Percentiles rank a stretch among this genome's conserved stretches.
Conservation (phyloP, 805 yeast species). For the Candida sakaeoensis region DNA sequence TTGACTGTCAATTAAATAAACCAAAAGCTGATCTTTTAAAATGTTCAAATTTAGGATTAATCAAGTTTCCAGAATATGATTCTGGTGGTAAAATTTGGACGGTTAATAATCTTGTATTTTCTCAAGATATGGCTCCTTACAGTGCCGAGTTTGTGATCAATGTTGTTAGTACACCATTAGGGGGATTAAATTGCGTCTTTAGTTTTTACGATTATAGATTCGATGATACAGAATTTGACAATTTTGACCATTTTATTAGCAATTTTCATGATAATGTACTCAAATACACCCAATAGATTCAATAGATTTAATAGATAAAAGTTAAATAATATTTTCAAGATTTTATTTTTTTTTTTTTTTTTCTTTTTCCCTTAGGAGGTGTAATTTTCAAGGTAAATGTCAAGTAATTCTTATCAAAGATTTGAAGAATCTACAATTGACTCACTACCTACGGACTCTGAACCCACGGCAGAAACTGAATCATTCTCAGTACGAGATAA, state of each 20-base stretch:
- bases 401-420: constrained; percentile 1
- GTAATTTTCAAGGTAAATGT: background rate
- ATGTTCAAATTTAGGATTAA: constrained; percentile 34
- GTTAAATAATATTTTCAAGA: too few species aligned
- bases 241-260: constrained; percentile 21
- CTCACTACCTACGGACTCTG: background rate
- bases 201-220: constrained; percentile 26
- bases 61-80: constrained; percentile 18
- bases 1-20: constrained; percentile 19
- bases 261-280: constrained; percentile 18
- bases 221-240: constrained; percentile 19
- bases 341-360: constrained; percentile 5
- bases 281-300: constrained; percentile 4
- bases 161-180: constrained; percentile 25
- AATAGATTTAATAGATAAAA: constrained; percentile 3
- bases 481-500: constrained; percentile 9
- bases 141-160: constrained; percentile 34
- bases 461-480: background rate
- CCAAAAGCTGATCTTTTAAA: constrained; percentile 30
- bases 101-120: constrained; percentile 28
- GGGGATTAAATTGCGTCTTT: constrained; percentile 34
- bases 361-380: constrained; percentile 1
- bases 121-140: constrained; percentile 33
- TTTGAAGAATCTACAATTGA: constrained; percentile 2
- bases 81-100: constrained; percentile 17